Evolutionary conservation across 306 rosid species (phyloP).

Genomic region (Lathyrus sativus): DNA sequence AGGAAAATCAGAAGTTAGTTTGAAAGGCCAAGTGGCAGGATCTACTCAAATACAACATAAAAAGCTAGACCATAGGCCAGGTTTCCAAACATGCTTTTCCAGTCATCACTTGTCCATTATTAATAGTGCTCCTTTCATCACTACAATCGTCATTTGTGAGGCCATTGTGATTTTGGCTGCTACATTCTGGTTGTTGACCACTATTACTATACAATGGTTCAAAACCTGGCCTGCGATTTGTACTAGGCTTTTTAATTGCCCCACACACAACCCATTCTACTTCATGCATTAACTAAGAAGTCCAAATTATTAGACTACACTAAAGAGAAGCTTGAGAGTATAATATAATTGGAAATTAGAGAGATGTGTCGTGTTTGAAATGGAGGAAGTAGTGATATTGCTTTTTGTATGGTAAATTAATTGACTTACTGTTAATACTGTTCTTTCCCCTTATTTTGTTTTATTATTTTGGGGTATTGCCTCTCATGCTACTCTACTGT

Average conservation of each 20-base stretch:
- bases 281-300: constrained; percentile 54
- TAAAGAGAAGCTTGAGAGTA: background rate
- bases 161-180: constrained; percentile 26
- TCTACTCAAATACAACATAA: background rate
- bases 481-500: background rate
- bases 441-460: background rate
- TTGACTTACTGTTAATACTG: background rate
- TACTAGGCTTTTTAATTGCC: constrained; percentile 70
- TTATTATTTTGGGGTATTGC: background rate
- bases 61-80: background rate
- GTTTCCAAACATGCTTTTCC: constrained; percentile 50
- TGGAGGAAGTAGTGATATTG: background rate
- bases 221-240: constrained; percentile 63
- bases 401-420: background rate
- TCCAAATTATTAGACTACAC: background rate
- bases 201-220: constrained; percentile 34
- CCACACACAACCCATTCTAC: constrained; percentile 92
- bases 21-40: background rate
- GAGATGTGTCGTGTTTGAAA: background rate
- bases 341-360: background rate
- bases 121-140: constrained; percentile 40
- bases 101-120: constrained; percentile 45
- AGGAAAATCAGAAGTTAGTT: no score
- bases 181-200: constrained; percentile 23
- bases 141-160: constrained; percentile 42